phyloP scores from a whole-genome alignment of 805 yeast species.

The Pichia rugopelliculosa region DNA sequence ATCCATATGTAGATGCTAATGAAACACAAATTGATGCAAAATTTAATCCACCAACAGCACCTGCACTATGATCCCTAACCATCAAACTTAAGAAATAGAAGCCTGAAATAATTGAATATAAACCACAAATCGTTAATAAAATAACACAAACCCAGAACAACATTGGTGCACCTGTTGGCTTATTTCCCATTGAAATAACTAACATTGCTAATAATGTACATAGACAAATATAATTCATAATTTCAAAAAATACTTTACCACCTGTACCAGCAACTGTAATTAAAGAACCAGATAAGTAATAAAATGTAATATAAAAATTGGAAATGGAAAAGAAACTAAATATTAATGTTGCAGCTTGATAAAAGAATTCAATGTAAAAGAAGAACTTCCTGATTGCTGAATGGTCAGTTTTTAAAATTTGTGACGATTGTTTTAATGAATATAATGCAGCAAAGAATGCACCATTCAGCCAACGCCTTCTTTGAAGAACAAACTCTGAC shows the following conservation, averaged over 20 bases:
- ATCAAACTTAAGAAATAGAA: conserved; percentile 66
- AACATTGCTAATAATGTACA: conserved; percentile 82
- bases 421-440: conserved; percentile 76
- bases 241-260: conserved; percentile 78
- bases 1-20: conserved; percentile 82
- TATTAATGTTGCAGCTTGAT: conserved; percentile 70
- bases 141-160: conserved; percentile 68
- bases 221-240: conserved; percentile 78
- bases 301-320: conserved; percentile 87
- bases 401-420: conserved; percentile 87
- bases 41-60: conserved; percentile 37
- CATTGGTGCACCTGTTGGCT: conserved; percentile 92
- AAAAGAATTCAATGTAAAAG: conserved; percentile 80
- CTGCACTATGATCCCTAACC: conserved; percentile 31
- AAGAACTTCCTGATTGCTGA: conserved; percentile 70
- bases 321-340: conserved; percentile 92
- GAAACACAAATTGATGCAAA: conserved; percentile 78
- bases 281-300: conserved; percentile 86
- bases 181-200: conserved; percentile 90
- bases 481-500: conserved; percentile 90
- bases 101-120: conserved; percentile 77
- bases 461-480: conserved; percentile 98
- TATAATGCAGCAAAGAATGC: conserved; percentile 94
- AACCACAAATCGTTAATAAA: conserved; percentile 68
- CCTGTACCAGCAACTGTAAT: conserved; percentile 53